phyloP scores from a whole-genome alignment of 768 basidiomycete species.

The Paxillus rubicundulus region DNA sequence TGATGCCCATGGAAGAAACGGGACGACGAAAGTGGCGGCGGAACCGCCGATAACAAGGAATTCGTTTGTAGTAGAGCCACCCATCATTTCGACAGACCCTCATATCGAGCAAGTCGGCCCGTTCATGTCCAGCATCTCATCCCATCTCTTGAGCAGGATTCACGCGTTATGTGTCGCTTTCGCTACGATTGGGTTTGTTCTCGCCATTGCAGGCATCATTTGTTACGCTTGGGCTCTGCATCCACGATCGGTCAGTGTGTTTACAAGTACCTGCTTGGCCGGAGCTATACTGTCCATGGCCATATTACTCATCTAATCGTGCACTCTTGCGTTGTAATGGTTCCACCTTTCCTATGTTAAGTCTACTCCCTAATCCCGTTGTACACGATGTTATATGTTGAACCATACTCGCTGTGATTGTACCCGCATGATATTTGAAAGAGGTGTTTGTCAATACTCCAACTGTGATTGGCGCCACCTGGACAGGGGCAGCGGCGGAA shows the following conservation, averaged over 20 bases:
- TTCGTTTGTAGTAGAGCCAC: slow-evolving; percentile 19
- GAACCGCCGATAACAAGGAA: not conserved
- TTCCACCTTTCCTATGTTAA: not conserved
- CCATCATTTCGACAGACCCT: slow-evolving; percentile 44
- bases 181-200: slow-evolving; percentile 46
- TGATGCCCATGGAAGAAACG: not conserved
- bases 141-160: slow-evolving; percentile 46
- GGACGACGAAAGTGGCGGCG: not conserved
- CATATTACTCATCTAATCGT: slow-evolving; percentile 11
- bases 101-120: slow-evolving; percentile 52
- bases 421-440: no score
- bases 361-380: not conserved
- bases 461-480: no score
- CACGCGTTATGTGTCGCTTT: slow-evolving; percentile 49
- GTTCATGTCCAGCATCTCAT: slow-evolving; percentile 38
- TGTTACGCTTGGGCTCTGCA: slow-evolving; percentile 52
- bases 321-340: not conserved
- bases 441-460: no score
- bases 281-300: slow-evolving; percentile 29
- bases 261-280: slow-evolving; percentile 40
- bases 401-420: no score
- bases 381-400: no score
- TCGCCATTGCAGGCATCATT: slow-evolving; percentile 49
- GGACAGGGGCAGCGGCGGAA: no score
- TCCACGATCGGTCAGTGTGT: slow-evolving; percentile 43